phyloP scores from a whole-genome alignment of 352 stramenopile genomes.

The Phytophthora cactorum region DNA sequence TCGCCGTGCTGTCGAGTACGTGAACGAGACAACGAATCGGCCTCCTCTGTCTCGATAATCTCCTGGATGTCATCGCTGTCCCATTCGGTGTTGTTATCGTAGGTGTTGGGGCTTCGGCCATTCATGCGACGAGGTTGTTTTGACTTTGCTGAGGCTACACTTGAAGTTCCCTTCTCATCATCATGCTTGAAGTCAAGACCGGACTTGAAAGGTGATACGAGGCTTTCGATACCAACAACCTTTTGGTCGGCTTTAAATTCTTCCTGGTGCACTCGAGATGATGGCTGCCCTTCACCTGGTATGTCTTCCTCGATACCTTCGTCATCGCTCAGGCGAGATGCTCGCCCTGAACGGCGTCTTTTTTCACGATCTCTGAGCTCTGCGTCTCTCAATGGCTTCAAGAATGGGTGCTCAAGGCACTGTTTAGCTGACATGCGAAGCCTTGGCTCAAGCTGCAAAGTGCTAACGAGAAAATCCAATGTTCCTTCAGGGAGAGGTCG shows the following conservation, averaged over 20 bases:
- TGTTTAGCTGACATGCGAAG: conserved; percentile 55
- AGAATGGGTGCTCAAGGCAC: conserved; percentile 66
- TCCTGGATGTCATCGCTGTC: conserved; percentile 85
- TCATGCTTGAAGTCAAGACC: conserved; percentile 43
- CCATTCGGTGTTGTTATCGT: conserved; percentile 54
- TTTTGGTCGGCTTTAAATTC: conserved; percentile 36
- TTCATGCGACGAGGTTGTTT: conserved; percentile 17
- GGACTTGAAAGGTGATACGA: conserved; percentile 21
- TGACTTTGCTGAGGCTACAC: conserved; percentile 22
- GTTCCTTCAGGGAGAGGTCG: conserved; percentile 56
- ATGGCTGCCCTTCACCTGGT: conserved; percentile 41
- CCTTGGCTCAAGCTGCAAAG: conserved; percentile 68
- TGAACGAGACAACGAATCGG: conserved; percentile 11
- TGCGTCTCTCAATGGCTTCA: conserved; percentile 56
- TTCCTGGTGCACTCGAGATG: background rate
- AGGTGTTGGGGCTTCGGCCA: conserved; percentile 7
- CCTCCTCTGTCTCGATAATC: conserved; percentile 76
- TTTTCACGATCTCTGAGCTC: conserved; percentile 63
- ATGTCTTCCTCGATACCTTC: conserved; percentile 88
- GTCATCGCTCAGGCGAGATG: conserved; percentile 34
- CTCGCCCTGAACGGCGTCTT: conserved; percentile 9
- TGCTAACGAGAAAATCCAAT: conserved; percentile 71
- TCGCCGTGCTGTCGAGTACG: conserved; percentile 11
- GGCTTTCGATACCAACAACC: background rate
- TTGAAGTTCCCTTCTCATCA: conserved; percentile 8